phyloP scores from a whole-genome alignment of 2,329 filamentous ascomycete species.

The Ciborinia camelliae region DNA sequence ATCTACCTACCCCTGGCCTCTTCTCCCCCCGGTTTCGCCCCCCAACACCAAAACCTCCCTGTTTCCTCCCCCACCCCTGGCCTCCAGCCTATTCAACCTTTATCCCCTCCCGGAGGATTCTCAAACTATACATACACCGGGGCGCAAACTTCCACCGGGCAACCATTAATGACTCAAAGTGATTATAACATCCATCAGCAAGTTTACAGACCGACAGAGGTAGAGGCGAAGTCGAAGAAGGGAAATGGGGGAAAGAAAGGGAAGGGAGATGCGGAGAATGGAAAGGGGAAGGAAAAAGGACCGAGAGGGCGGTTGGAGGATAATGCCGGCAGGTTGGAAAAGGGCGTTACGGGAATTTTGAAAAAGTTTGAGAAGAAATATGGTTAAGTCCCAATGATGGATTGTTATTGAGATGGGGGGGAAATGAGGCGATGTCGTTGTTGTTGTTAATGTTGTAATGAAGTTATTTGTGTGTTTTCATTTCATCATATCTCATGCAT shows the following conservation, averaged over 20 bases:
- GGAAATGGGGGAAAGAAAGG: conserved; percentile 25
- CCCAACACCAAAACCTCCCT: conserved; percentile 16
- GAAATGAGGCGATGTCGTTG: background rate
- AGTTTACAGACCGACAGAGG: conserved; percentile 65
- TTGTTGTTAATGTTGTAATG: background rate
- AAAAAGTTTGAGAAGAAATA: conserved; percentile 73
- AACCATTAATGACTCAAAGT: conserved; percentile 35
- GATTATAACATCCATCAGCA: conserved; percentile 66
- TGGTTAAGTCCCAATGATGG: conserved; percentile 27
- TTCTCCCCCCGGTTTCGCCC: conserved; percentile 24
- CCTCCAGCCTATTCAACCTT: conserved; percentile 17
- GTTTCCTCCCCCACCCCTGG: conserved; percentile 12
- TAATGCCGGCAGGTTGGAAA: conserved; percentile 63
- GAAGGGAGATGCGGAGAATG: background rate
- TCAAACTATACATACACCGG: conserved; percentile 50
- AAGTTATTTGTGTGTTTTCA: background rate
- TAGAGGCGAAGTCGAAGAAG: conserved; percentile 48
- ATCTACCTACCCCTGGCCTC: conserved; percentile 38
- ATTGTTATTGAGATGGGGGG: background rate
- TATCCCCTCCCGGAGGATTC: conserved; percentile 52
- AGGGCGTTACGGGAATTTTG: conserved; percentile 66
- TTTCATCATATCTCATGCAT: background rate
- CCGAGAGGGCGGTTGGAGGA: conserved; percentile 58
- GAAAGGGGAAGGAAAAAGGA: conserved; percentile 42
- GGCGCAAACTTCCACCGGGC: conserved; percentile 24